Conservation (phyloP, 306 rosid species). For the Vigna unguiculata region DNA sequence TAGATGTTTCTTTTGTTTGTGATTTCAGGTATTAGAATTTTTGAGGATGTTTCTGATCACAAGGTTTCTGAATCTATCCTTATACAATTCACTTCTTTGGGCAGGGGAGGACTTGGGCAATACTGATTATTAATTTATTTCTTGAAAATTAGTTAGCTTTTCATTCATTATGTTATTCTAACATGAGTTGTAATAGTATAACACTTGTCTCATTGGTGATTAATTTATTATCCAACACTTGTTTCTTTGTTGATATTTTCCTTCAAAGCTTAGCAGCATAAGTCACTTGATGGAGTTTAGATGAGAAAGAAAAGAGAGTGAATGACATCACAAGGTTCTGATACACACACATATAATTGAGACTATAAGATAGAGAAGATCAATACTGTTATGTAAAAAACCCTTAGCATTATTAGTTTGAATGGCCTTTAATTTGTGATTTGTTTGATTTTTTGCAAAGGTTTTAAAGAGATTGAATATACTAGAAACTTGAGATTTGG, state of each 20-base stretch:
- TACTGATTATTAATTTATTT: conserved; percentile 29
- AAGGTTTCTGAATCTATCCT: conserved; percentile 56
- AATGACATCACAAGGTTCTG: background rate
- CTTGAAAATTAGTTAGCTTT: conserved; percentile 43
- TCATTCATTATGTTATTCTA: conserved; percentile 30
- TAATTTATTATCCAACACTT: background rate
- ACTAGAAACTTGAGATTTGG: no score
- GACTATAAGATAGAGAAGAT: no score
- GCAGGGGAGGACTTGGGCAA: conserved; percentile 22
- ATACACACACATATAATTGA: background rate
- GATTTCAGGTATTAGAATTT: conserved; percentile 88
- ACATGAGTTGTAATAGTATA: conserved; percentile 36
- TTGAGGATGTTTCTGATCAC: conserved; percentile 82
- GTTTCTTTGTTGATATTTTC: conserved; percentile 22
- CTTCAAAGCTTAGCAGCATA: conserved; percentile 34
- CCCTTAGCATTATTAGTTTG: no score
- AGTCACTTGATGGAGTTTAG: background rate
- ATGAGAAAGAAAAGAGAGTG: background rate
- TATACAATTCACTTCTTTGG: conserved; percentile 23
- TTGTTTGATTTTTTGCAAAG: no score
- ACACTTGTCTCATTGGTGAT: conserved; percentile 21
- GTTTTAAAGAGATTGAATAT: no score
- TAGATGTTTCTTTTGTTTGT: conserved; percentile 45
- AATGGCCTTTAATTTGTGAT: no score
- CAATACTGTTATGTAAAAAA: no score